These are phyloP conservation scores for Hsuehochloa calcarea DNA, from an alignment of 176 grass and related monocot genomes.

Conservation along the genomic window DNA sequence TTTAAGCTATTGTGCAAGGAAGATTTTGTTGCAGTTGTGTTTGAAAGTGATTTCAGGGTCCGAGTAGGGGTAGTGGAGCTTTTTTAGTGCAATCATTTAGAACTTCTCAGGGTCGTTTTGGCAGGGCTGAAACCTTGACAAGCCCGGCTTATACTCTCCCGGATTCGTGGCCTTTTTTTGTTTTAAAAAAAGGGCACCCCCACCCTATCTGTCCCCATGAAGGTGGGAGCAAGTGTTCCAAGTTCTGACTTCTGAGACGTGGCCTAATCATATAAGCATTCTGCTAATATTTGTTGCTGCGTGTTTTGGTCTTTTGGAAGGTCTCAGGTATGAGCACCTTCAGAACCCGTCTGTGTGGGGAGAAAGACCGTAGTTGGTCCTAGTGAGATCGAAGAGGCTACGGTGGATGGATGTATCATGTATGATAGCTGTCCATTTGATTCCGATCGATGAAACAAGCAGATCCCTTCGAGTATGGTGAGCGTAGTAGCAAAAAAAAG, in stretches of 20 bases:
- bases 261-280: too few relatives aligned
- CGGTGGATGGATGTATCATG: background rate
- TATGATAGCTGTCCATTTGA: background rate
- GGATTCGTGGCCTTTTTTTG: too few relatives aligned
- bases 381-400: background rate
- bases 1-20: background rate
- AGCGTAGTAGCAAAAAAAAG: background rate
- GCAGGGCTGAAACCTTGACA: background rate
- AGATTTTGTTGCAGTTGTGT: background rate
- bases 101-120: background rate
- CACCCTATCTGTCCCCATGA: background rate
- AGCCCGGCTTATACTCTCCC: too few relatives aligned
- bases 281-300: background rate
- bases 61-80: background rate
- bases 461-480: background rate
- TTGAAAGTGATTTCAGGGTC: background rate
- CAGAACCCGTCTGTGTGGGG: background rate
- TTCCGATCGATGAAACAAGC: background rate
- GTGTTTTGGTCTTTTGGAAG: background rate
- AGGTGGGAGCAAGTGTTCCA: too few relatives aligned
- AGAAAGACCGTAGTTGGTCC: background rate
- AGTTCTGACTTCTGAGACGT: too few relatives aligned
- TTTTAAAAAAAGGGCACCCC: background rate
- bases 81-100: background rate
- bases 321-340: background rate